Evolutionary conservation across 257 asterid species (phyloP).

Genomic region (Solanum neorickii): DNA sequence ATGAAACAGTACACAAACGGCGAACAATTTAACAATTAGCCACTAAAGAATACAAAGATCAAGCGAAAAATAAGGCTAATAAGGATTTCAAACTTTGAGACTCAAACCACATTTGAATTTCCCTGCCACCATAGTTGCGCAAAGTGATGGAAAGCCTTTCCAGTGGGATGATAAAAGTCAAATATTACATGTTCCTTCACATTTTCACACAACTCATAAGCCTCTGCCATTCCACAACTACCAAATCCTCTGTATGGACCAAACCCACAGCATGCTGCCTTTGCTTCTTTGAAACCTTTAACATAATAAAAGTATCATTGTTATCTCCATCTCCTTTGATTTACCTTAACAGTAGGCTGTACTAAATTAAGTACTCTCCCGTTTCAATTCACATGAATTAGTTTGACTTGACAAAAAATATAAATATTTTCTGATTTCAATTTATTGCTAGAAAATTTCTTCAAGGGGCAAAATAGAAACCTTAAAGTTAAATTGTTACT

Average conservation of each 20-base stretch:
- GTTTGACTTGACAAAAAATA: too few relatives aligned
- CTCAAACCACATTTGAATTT: not conserved
- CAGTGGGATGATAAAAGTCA: not conserved
- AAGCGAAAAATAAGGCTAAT: not conserved
- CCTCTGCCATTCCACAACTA: not conserved
- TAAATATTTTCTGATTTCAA: too few relatives aligned
- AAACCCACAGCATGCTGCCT: not conserved
- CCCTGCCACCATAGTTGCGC: not conserved
- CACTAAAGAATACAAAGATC: not conserved
- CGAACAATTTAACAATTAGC: not conserved
- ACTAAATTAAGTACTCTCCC: not conserved
- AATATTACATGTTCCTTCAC: not conserved
- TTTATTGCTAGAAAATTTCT: too few relatives aligned
- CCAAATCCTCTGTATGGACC: not conserved
- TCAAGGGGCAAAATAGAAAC: too few relatives aligned
- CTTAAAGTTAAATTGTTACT: too few relatives aligned
- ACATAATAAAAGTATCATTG: not conserved
- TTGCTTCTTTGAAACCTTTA: not conserved
- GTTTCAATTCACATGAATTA: too few relatives aligned
- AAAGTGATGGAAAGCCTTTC: not conserved
- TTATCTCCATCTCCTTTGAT: not conserved
- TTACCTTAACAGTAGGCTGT: not conserved
- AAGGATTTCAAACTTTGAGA: not conserved
- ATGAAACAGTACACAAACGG: not conserved
- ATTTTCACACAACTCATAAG: not conserved